Percentiles rank a stretch among this genome's conserved stretches.
phyloP scores from a whole-genome alignment of 306 rosid species.

The Comarum palustre region DNA sequence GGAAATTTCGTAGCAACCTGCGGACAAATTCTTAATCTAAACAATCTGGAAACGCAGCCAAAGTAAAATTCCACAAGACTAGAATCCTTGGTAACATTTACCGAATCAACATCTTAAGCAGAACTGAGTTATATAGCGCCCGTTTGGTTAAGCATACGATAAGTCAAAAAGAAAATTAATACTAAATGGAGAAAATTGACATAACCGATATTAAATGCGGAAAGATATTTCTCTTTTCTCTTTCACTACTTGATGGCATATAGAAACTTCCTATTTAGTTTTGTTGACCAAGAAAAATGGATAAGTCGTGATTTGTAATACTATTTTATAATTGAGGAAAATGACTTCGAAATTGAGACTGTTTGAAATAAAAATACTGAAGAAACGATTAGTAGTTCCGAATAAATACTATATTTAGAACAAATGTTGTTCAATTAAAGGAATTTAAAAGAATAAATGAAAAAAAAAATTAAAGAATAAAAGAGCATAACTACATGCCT shows the following conservation, averaged over 20 bases:
- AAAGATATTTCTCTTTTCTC: neutral
- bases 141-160: too few relatives aligned
- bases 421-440: neutral
- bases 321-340: neutral
- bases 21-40: slow-evolving; percentile 8
- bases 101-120: neutral
- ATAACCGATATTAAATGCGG: neutral
- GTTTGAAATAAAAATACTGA: neutral
- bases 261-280: neutral
- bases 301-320: neutral
- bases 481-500: slow-evolving; percentile 5
- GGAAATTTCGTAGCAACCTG: slow-evolving; percentile 96
- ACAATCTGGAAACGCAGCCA: neutral
- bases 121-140: too few relatives aligned
- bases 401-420: neutral
- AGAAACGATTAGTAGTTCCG: neutral
- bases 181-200: neutral
- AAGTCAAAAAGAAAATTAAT: too few relatives aligned
- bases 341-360: neutral
- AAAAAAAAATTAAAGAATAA: slow-evolving; percentile 12
- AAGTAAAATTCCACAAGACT: neutral
- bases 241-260: neutral
- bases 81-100: neutral
- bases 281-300: neutral
- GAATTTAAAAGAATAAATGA: neutral